Conservation (phyloP, 805 yeast species). For the Teunomyces gatunensis region DNA sequence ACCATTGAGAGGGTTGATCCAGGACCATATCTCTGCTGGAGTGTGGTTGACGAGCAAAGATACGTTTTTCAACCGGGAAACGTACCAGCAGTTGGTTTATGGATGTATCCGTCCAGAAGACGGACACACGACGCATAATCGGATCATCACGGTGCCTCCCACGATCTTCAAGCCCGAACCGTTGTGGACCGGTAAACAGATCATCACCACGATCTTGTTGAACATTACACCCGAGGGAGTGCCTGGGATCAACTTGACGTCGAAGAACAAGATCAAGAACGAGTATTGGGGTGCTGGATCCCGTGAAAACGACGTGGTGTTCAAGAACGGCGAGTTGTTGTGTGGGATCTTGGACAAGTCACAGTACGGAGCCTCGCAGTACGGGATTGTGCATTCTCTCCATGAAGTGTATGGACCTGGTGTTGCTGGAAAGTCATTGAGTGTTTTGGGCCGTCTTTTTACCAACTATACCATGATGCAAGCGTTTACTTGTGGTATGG, state of each 20-base stretch:
- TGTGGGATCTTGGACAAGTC: conserved; percentile 96
- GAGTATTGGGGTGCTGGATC: conserved; percentile 93
- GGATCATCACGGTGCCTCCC: conserved; percentile 82
- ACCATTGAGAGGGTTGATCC: conserved; percentile 97
- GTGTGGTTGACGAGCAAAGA: conserved; percentile 97
- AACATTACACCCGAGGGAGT: conserved; percentile 83
- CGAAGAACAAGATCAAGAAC: conserved; percentile 86
- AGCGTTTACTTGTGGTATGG: conserved; percentile 99
- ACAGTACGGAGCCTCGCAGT: conserved; percentile 97
- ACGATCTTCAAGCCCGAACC: conserved; percentile 83
- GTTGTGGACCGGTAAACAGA: conserved; percentile 97
- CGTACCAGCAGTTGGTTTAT: conserved; percentile 89
- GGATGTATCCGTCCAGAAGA: conserved; percentile 97
- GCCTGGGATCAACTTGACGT: conserved; percentile 85
- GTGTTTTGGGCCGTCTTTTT: conserved; percentile 92
- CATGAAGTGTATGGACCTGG: conserved; percentile 94
- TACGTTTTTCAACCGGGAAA: conserved; percentile 83
- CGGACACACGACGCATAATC: conserved; percentile 79
- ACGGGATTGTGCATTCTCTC: conserved; percentile 93
- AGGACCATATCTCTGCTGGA: conserved; percentile 98
- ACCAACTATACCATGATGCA: conserved; percentile 89
- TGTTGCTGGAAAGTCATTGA: conserved; percentile 83
- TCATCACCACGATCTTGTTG: conserved; percentile 84
- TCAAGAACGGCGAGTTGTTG: conserved; percentile 81
- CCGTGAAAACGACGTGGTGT: conserved; percentile 78